phyloP scores from a whole-genome alignment of 2,329 filamentous ascomycete genomes.

The Tolypocladium inflatum region DNA sequence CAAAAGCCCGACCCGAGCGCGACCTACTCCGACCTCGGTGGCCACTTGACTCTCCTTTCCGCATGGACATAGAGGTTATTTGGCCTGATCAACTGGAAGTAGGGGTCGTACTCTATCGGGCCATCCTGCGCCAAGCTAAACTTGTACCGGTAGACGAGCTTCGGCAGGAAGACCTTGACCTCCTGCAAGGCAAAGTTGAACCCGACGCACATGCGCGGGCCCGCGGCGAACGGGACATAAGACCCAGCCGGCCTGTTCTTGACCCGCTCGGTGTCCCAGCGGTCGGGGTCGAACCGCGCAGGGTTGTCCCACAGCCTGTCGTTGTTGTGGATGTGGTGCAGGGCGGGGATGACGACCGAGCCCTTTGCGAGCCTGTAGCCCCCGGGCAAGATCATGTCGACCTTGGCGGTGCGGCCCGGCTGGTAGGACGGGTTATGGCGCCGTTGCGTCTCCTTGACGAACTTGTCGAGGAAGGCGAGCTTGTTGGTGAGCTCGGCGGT shows the following conservation, averaged over 20 bases:
- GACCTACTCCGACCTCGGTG: conserved; percentile 13
- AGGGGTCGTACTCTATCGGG: conserved; percentile 47
- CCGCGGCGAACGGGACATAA: conserved; percentile 50
- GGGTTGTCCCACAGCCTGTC: conserved; percentile 48
- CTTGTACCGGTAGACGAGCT: conserved; percentile 49
- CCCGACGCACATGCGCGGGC: conserved; percentile 49
- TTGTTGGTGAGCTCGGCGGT: conserved; percentile 30
- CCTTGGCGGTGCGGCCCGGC: conserved; percentile 45
- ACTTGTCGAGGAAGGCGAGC: conserved; percentile 44
- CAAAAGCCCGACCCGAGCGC: background rate
- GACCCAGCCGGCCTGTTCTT: conserved; percentile 39
- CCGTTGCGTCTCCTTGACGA: conserved; percentile 52
- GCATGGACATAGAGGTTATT: conserved; percentile 24
- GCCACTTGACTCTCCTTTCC: conserved; percentile 38
- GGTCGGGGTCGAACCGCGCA: conserved; percentile 45
- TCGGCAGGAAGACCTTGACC: conserved; percentile 47
- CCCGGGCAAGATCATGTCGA: conserved; percentile 47
- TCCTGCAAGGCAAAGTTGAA: conserved; percentile 57
- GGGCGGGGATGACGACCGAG: conserved; percentile 41
- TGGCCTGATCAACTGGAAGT: conserved; percentile 44
- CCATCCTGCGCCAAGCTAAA: conserved; percentile 41
- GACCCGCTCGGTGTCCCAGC: conserved; percentile 40
- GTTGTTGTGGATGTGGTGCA: conserved; percentile 45
- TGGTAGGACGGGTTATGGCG: conserved; percentile 53
- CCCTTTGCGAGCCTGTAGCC: conserved; percentile 46